Conservation (phyloP, 805 yeast species). For the Nematodospora valgi region DNA sequence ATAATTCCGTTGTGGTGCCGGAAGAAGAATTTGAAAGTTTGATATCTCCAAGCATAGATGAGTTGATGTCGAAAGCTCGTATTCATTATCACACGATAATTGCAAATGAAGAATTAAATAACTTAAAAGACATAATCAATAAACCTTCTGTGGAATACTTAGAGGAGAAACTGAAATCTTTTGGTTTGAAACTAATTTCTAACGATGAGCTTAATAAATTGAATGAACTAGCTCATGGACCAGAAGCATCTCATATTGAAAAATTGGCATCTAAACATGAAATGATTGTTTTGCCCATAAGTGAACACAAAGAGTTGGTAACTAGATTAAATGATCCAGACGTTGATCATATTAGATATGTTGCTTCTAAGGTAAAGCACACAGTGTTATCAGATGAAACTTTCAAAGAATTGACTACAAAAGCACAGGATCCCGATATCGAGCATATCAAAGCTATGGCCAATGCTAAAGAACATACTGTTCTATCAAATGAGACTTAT, state of each 20-base stretch:
- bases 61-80: conserved; percentile 13
- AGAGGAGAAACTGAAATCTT: conserved; percentile 15
- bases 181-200: conserved; percentile 6
- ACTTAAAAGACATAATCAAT: conserved; percentile 8
- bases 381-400: conserved; percentile 19
- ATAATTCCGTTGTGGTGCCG: conserved; percentile 11
- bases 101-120: conserved; percentile 10
- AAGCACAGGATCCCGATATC: conserved; percentile 16
- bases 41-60: conserved; percentile 16
- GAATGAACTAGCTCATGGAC: conserved; percentile 25
- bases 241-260: conserved; percentile 14
- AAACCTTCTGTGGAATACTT: conserved; percentile 15
- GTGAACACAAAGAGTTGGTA: conserved; percentile 9
- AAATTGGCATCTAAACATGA: conserved; percentile 24
- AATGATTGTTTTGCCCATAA: conserved; percentile 11
- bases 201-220: conserved; percentile 14
- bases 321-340: conserved; percentile 16
- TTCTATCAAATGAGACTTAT: conserved; percentile 15
- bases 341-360: conserved; percentile 16
- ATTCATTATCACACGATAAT: conserved; percentile 13
- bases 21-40: not conserved
- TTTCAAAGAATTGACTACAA: conserved; percentile 10
- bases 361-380: conserved; percentile 28
- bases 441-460: conserved; percentile 16
- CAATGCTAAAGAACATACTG: conserved; percentile 9